Percentiles rank a stretch among this genome's conserved stretches.
phyloP scores from a whole-genome alignment of 371 early-diverging fungal genomes.

The Mortierella sp. region DNA sequence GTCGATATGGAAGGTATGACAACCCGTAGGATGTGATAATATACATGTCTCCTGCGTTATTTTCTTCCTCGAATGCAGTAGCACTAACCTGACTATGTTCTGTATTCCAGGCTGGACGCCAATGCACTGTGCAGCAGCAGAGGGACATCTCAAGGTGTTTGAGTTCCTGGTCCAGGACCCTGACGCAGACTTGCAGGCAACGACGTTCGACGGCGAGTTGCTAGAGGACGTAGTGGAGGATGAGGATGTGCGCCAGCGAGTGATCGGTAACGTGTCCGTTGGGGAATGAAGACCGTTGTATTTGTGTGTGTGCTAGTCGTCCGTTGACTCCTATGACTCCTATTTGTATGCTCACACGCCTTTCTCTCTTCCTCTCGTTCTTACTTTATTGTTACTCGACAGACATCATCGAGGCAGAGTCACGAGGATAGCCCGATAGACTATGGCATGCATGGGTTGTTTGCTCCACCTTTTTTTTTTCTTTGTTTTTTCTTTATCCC shows the following conservation, averaged over 20 bases:
- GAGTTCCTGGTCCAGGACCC: slow-evolving; percentile 50
- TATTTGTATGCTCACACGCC: neutral
- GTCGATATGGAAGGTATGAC: slow-evolving; percentile 59
- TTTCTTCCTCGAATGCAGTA: no score
- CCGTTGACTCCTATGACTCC: no score
- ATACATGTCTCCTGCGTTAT: no score
- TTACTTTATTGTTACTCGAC: neutral
- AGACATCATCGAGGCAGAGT: slow-evolving; percentile 37
- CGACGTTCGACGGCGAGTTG: slow-evolving; percentile 46
- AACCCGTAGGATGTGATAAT: no score
- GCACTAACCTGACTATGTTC: no score
- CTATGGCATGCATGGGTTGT: neutral
- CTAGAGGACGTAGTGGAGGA: slow-evolving; percentile 54
- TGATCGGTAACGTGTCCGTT: slow-evolving; percentile 29
- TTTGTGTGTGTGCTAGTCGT: slow-evolving; percentile 1
- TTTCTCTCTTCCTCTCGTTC: neutral
- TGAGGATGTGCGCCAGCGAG: slow-evolving; percentile 41
- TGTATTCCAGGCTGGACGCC: slow-evolving; percentile 71
- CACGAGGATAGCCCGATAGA: slow-evolving; percentile 8
- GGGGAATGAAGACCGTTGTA: neutral
- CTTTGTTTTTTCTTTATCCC: neutral
- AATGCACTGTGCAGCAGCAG: slow-evolving; percentile 74
- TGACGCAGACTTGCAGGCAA: slow-evolving; percentile 40
- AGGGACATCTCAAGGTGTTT: slow-evolving; percentile 65
- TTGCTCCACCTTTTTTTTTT: neutral